Evolutionary conservation across 768 basidiomycete species (phyloP), one percentile per base, ranked within the genome.

Genomic region (Boletus sp.): DNA sequence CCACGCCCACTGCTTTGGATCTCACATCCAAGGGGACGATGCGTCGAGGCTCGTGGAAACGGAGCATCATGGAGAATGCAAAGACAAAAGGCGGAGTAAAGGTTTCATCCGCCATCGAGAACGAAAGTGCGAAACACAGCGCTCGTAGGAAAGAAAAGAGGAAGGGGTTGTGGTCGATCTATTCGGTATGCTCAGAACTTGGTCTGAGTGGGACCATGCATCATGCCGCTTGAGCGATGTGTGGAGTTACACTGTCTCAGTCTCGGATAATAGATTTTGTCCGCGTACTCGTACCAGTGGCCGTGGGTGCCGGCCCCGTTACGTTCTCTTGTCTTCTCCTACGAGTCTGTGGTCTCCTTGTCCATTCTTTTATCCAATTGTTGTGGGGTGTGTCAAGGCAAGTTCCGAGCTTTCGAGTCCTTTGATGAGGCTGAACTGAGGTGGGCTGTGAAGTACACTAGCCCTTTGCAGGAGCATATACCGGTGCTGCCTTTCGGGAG

Each of bases 11-110:
- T 25, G 33, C 30, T 7, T 39, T 50, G 10, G 50, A 55, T 3
- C 39, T 49, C 25, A 29, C 48, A 11, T 35, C 45, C 32, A 69
- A 69, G 48, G 64, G 59, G 17, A 61, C 52, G 45, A 59, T 60
- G 57, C 60, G 69, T 11, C 64, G 58, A 43, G 54, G 58, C 4
- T 69, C 69, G 37, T 62, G 64, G 64, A 69, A 67, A 37, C 67
- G 59, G 14, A 56, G 57, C 38, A 62, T 59, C 51, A 7, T 54
- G 38, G 55, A 55, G 40, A 70, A 64, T 23, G 47, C 25, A 1
- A 64, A 41, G 53, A 50, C 49, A 11, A 66, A 42, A 45, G 46
- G 52, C 8, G 29, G 56, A 10, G 10, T 6, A 11, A 66, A 53
- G 42, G 51, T n/a, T 25, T 53, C 56, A 17, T 55, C 47, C 15